Evolutionary conservation across 495 filamentous ascomycete genomes (phyloP).

Genomic region (Halenospora varia): DNA sequence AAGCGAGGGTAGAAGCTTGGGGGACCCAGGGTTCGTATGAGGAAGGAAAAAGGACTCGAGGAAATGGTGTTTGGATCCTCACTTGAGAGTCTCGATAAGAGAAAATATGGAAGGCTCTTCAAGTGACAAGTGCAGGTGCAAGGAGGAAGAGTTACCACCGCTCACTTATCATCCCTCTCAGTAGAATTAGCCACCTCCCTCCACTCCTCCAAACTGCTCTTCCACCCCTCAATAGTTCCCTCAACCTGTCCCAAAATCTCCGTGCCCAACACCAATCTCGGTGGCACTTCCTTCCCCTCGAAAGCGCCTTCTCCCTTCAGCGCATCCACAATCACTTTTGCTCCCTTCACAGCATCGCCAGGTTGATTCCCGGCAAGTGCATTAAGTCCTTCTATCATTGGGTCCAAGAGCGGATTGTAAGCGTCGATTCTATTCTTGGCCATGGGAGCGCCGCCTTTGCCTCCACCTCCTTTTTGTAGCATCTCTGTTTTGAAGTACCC

Average conservation of each 20-base stretch:
- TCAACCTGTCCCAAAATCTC: conserved; percentile 24
- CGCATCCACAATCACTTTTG: conserved; percentile 41
- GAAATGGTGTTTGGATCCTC: too few species aligned
- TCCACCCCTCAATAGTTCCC: neutral
- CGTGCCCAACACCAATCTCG: conserved; percentile 37
- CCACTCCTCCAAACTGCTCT: neutral
- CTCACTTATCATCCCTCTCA: neutral
- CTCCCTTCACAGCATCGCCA: conserved; percentile 44
- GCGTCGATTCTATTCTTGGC: neutral
- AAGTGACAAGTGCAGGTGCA: too few species aligned
- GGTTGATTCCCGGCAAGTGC: conserved; percentile 30
- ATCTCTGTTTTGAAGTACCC: conserved; percentile 2
- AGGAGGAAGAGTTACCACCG: too few species aligned
- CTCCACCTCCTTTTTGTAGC: neutral
- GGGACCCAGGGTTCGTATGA: too few species aligned
- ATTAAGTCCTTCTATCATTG: conserved; percentile 13
- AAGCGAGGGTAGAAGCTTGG: too few species aligned
- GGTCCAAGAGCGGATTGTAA: neutral
- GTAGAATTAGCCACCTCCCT: neutral
- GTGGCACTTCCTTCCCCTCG: conserved; percentile 33
- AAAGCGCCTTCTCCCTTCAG: conserved; percentile 24
- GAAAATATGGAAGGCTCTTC: too few species aligned
- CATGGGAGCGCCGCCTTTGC: neutral
- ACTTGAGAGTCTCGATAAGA: too few species aligned
- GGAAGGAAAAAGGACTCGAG: too few species aligned